Percentiles rank a stretch among this genome's conserved stretches.
Evolutionary conservation across 495 filamentous ascomycete genomes (phyloP).

Genomic region (Hypoxylon lienhwacheense): DNA sequence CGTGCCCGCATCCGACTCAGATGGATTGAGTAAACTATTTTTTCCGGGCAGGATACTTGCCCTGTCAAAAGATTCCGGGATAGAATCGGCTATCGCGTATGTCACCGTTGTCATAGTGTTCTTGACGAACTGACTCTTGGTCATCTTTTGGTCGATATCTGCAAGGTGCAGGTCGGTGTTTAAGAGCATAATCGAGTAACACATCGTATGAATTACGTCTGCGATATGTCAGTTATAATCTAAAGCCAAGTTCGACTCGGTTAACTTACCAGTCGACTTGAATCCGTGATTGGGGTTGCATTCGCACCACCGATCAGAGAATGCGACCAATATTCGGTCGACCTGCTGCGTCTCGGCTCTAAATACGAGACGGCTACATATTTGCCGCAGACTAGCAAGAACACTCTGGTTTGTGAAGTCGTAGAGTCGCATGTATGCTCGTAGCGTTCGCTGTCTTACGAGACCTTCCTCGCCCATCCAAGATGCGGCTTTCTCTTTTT

Average conservation of each 20-base stretch:
- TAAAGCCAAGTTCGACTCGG: too few relatives aligned
- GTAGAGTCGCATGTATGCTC: constrained; percentile 90
- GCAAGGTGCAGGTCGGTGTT: constrained; percentile 96
- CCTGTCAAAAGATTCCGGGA: constrained; percentile 65
- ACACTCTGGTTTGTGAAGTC: constrained; percentile 84
- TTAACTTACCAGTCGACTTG: constrained; percentile 73
- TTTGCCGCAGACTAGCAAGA: constrained; percentile 70
- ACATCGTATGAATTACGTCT: constrained; percentile 97
- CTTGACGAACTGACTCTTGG: constrained; percentile 86
- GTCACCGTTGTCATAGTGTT: constrained; percentile 93
- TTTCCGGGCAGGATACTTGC: constrained; percentile 50
- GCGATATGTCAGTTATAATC: constrained; percentile 12
- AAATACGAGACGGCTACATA: constrained; percentile 82
- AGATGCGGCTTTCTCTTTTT: constrained; percentile 75
- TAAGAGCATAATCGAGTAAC: constrained; percentile 90
- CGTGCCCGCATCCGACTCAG: constrained; percentile 35
- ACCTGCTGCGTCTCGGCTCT: constrained; percentile 96
- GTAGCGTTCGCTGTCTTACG: constrained; percentile 65
- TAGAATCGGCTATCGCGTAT: constrained; percentile 69
- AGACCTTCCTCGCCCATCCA: constrained; percentile 83
- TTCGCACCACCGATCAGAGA: constrained; percentile 86
- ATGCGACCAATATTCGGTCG: constrained; percentile 86
- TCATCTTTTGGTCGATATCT: constrained; percentile 96
- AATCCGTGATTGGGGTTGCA: constrained; percentile 96
- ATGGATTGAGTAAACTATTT: constrained; percentile 31